These are phyloP conservation scores for Aphanomyces stellatus DNA, from an alignment of 352 stramenopile genomes.

Conservation along the genomic window DNA sequence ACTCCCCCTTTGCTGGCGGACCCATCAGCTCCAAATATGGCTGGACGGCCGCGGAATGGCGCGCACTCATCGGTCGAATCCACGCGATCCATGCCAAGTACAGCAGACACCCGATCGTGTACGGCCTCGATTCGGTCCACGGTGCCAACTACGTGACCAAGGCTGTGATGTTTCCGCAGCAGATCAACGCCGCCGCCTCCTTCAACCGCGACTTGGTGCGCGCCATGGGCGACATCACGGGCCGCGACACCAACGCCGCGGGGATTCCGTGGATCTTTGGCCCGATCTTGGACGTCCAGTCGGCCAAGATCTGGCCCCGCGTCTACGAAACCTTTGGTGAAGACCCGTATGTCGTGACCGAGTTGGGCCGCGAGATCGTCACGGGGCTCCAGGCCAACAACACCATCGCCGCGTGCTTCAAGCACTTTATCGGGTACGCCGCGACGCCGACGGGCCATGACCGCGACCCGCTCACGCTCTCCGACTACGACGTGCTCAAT, in stretches of 20 bases:
- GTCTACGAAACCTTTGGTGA: conserved; percentile 84
- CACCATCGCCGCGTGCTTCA: conserved; percentile 43
- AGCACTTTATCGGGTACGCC: conserved; percentile 41
- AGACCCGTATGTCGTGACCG: conserved; percentile 46
- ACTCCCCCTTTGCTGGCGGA: conserved; percentile 32
- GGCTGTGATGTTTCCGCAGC: conserved; percentile 56
- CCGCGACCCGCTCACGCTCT: conserved; percentile 27
- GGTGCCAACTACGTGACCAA: conserved; percentile 57
- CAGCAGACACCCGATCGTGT: conserved; percentile 47
- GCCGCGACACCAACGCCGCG: conserved; percentile 46
- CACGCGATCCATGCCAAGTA: conserved; percentile 41
- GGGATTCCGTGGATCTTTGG: conserved; percentile 74
- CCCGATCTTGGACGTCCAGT: conserved; percentile 64
- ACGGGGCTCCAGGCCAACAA: conserved; percentile 32
- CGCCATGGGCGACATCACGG: conserved; percentile 40
- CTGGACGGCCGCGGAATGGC: conserved; percentile 45
- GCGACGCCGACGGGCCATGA: conserved; percentile 32
- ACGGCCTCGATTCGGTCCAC: conserved; percentile 64
- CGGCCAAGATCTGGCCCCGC: conserved; percentile 48
- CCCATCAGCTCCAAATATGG: conserved; percentile 25
- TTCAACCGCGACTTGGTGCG: conserved; percentile 42
- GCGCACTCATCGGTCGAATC: conserved; percentile 36
- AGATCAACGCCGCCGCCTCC: conserved; percentile 62
- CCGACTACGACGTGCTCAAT: conserved; percentile 26
- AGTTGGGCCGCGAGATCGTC: conserved; percentile 44